Evolutionary conservation across 306 rosid genomes (phyloP).

Genomic region (Purshia tridentata): DNA sequence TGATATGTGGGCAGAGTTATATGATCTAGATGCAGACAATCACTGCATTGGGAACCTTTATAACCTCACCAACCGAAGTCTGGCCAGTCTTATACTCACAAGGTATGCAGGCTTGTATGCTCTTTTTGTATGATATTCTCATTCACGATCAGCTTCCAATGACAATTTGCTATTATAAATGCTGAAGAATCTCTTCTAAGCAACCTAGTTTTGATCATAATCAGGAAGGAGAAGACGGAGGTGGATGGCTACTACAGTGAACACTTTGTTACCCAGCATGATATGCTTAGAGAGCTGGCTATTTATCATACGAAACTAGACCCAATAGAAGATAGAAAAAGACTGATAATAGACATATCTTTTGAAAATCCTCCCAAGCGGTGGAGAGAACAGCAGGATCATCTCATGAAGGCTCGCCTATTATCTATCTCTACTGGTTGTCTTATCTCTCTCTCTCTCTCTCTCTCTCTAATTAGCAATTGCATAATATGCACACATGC

Average conservation of each 20-base stretch:
- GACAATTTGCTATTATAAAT: not conserved
- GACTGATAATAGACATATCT: slow-evolving; percentile 33
- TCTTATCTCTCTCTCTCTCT: slow-evolving; percentile 24
- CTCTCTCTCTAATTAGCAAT: not conserved
- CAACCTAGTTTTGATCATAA: not conserved
- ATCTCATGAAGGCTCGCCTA: slow-evolving; percentile 34
- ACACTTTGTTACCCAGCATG: slow-evolving; percentile 41
- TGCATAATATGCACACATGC: not conserved
- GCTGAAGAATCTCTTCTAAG: not conserved
- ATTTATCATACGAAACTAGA: slow-evolving; percentile 34
- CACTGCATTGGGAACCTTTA: slow-evolving; percentile 39
- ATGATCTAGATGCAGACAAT: slow-evolving; percentile 35
- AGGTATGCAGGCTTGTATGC: not conserved
- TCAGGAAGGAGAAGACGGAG: slow-evolving; percentile 38
- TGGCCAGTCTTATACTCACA: slow-evolving; percentile 31
- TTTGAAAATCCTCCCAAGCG: slow-evolving; percentile 47
- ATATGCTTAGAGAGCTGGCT: slow-evolving; percentile 57
- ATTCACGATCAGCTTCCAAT: slow-evolving; percentile 32
- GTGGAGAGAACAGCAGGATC: slow-evolving; percentile 39
- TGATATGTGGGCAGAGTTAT: slow-evolving; percentile 60
- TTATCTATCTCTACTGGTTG: slow-evolving; percentile 53
- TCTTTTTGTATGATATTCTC: slow-evolving; percentile 38
- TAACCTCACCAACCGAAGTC: slow-evolving; percentile 27
- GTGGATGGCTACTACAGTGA: slow-evolving; percentile 36
- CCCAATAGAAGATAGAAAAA: slow-evolving; percentile 29